Conservation (phyloP, 2,329 filamentous ascomycete genomes). For the Exophiala calicioides region DNA sequence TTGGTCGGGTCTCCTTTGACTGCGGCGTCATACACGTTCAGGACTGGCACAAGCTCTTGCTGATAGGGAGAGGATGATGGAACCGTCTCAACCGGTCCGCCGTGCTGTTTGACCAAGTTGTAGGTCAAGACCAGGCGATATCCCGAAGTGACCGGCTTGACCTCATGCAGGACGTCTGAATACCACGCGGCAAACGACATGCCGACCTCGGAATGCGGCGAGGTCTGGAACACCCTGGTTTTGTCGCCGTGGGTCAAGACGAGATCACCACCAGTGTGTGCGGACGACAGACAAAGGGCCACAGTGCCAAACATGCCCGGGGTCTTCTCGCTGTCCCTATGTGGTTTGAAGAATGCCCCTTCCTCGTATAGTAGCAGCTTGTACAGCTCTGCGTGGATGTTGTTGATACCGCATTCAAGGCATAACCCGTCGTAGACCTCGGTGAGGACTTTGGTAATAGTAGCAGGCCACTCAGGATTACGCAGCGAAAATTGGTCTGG, state of each 20-base stretch:
- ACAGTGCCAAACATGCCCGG: slow-evolving; percentile 55
- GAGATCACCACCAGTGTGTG: slow-evolving; percentile 51
- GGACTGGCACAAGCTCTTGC: not conserved
- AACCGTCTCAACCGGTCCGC: not conserved
- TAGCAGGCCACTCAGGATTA: slow-evolving; percentile 38
- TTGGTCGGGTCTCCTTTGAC: not conserved
- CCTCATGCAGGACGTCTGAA: slow-evolving; percentile 55
- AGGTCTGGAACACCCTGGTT: slow-evolving; percentile 36
- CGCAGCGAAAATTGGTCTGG: slow-evolving; percentile 41
- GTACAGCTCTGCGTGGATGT: slow-evolving; percentile 42
- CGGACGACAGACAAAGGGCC: slow-evolving; percentile 51
- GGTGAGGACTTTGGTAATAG: slow-evolving; percentile 4
- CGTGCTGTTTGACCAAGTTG: slow-evolving; percentile 48
- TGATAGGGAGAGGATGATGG: not conserved
- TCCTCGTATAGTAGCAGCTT: slow-evolving; percentile 55
- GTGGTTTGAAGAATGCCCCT: slow-evolving; percentile 52
- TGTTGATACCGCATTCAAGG: slow-evolving; percentile 29
- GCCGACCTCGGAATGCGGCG: slow-evolving; percentile 33
- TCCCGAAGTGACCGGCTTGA: slow-evolving; percentile 50
- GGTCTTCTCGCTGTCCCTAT: slow-evolving; percentile 51
- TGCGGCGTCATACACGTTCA: slow-evolving; percentile 3
- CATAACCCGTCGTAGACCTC: slow-evolving; percentile 9
- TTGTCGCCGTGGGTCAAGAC: slow-evolving; percentile 43
- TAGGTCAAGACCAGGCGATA: slow-evolving; percentile 56
- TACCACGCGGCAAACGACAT: slow-evolving; percentile 45